A percentile compares a stretch with the other conserved stretches of the same genome.
Evolutionary conservation across 352 stramenopile genomes (phyloP).

Genomic region (Phytophthora aleatoria): DNA sequence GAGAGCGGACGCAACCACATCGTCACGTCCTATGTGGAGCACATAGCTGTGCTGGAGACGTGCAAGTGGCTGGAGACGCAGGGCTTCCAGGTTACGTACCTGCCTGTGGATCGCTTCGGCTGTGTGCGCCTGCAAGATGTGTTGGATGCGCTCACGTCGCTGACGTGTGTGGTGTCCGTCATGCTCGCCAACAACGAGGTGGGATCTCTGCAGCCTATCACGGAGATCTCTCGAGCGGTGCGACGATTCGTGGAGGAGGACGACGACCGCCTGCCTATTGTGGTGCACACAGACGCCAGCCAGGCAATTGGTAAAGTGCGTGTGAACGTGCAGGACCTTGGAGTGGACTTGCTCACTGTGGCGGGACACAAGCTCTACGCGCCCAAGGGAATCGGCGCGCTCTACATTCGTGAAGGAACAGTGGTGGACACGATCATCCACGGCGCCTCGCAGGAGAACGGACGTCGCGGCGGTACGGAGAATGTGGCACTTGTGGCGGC

Average conservation of each 20-base stretch:
- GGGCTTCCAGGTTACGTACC: slow-evolving; percentile 73
- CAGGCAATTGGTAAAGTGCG: slow-evolving; percentile 96
- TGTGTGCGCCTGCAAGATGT: slow-evolving; percentile 75
- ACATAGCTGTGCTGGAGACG: slow-evolving; percentile 92
- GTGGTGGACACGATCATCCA: slow-evolving; percentile 83
- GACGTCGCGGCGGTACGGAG: slow-evolving; percentile 94
- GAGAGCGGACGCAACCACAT: slow-evolving; percentile 73
- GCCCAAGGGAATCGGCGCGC: slow-evolving; percentile 91
- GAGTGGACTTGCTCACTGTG: slow-evolving; percentile 95
- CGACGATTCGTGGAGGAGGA: slow-evolving; percentile 38
- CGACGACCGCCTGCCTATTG: slow-evolving; percentile 52
- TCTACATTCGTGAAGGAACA: slow-evolving; percentile 70
- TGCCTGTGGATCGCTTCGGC: slow-evolving; percentile 61
- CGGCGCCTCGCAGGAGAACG: slow-evolving; percentile 92
- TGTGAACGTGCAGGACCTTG: slow-evolving; percentile 77
- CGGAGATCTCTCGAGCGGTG: slow-evolving; percentile 75
- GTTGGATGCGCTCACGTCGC: slow-evolving; percentile 69
- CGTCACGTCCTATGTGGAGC: slow-evolving; percentile 94
- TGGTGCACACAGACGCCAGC: slow-evolving; percentile 97
- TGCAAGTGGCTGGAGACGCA: slow-evolving; percentile 66
- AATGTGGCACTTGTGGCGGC: slow-evolving; percentile 96
- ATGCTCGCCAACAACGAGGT: slow-evolving; percentile 99
- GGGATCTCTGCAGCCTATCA: slow-evolving; percentile 94
- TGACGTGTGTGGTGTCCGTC: slow-evolving; percentile 95
- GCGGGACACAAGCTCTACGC: slow-evolving; percentile 98